Evolutionary conservation across 2,329 filamentous ascomycete species (phyloP).

Genomic region (Ophiocordyceps camponoti-rufipedis): DNA sequence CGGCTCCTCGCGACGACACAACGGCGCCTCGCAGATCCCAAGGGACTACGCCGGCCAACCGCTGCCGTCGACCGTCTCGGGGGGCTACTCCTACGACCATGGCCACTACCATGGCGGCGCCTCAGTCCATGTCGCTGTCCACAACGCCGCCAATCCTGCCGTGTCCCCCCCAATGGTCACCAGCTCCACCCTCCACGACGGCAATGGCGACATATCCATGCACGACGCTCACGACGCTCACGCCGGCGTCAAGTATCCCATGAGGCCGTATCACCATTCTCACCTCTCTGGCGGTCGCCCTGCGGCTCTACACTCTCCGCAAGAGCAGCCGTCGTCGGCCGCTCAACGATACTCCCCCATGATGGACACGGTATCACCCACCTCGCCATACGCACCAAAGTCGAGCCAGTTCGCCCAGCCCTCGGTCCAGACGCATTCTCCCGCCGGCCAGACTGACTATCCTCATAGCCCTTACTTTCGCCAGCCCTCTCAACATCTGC

Average conservation of each 20-base stretch:
- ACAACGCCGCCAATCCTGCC: conserved; percentile 29
- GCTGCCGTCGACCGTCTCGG: conserved; percentile 5
- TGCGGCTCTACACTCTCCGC: conserved; percentile 52
- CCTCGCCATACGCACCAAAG: conserved; percentile 56
- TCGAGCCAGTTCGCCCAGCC: conserved; percentile 36
- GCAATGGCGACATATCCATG: conserved; percentile 66
- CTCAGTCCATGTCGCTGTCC: conserved; percentile 14
- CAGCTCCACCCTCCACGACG: conserved; percentile 42
- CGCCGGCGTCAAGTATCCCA: conserved; percentile 69
- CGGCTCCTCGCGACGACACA: conserved; percentile 46
- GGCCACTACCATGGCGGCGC: conserved; percentile 40
- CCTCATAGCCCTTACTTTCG: conserved; percentile 41
- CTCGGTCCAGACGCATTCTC: conserved; percentile 53
- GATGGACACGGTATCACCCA: conserved; percentile 61
- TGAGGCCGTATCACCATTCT: conserved; percentile 61
- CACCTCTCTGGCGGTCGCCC: conserved; percentile 36
- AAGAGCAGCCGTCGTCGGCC: conserved; percentile 49
- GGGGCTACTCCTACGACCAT: conserved; percentile 37
- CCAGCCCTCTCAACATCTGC: conserved; percentile 44
- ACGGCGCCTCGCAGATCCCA: conserved; percentile 27
- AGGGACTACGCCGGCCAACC: conserved; percentile 24
- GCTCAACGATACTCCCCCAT: conserved; percentile 92
- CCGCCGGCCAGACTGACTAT: conserved; percentile 49
- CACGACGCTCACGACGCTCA: conserved; percentile 72
- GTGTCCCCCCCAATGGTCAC: conserved; percentile 34